phyloP scores from a whole-genome alignment of 805 yeast species.

The Spathaspora girioi region DNA sequence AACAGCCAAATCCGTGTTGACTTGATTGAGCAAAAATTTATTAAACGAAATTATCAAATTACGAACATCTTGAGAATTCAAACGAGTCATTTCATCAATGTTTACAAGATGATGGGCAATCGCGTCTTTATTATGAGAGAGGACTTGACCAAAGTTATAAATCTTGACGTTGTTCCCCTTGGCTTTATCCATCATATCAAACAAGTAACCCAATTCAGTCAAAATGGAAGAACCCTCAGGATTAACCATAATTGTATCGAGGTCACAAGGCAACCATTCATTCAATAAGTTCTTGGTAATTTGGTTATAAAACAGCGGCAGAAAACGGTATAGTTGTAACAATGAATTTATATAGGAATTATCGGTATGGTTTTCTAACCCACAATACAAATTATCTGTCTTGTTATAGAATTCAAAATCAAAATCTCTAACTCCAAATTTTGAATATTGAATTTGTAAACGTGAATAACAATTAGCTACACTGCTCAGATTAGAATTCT shows the following conservation, averaged over 20 bases:
- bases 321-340: slow-evolving; percentile 75
- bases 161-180: slow-evolving; percentile 76
- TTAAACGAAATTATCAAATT: slow-evolving; percentile 51
- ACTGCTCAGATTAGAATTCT: slow-evolving; percentile 13
- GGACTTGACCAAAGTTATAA: slow-evolving; percentile 60
- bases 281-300: slow-evolving; percentile 51
- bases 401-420: slow-evolving; percentile 83
- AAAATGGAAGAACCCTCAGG: slow-evolving; percentile 52
- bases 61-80: slow-evolving; percentile 43
- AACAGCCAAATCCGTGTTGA: slow-evolving; percentile 47
- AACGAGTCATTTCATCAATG: slow-evolving; percentile 42
- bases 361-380: slow-evolving; percentile 84
- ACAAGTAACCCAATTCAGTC: slow-evolving; percentile 82
- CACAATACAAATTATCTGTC: slow-evolving; percentile 57
- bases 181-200: slow-evolving; percentile 87
- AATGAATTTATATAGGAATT: slow-evolving; percentile 71
- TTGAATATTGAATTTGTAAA: slow-evolving; percentile 75
- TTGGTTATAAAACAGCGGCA: slow-evolving; percentile 68
- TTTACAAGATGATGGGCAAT: slow-evolving; percentile 49
- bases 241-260: slow-evolving; percentile 27
- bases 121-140: slow-evolving; percentile 43
- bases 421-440: slow-evolving; percentile 91
- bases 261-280: slow-evolving; percentile 42
- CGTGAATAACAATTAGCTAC: slow-evolving; percentile 74
- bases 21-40: slow-evolving; percentile 51